These are phyloP conservation scores for Thozetella sp. DNA, from an alignment of 495 filamentous ascomycete species.

Conservation along the genomic window DNA sequence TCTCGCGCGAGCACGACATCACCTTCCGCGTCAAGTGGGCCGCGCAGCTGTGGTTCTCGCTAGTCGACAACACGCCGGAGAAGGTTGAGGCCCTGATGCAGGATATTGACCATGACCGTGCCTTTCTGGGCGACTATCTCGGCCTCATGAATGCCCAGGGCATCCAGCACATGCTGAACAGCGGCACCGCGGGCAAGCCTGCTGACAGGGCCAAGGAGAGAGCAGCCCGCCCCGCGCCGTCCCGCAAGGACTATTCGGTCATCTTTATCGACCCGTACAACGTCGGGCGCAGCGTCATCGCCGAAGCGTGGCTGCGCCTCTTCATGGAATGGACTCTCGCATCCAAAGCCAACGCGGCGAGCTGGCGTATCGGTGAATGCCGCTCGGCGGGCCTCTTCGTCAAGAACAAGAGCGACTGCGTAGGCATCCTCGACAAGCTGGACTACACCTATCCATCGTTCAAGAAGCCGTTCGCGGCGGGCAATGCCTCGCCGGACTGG, in stretches of 20 bases:
- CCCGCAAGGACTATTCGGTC: conserved; percentile 13
- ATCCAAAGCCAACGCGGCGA: neutral
- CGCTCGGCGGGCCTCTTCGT: conserved; percentile 26
- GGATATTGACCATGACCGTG: conserved; percentile 17
- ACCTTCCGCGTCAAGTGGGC: conserved; percentile 16
- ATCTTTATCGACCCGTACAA: conserved; percentile 27
- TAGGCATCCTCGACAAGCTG: conserved; percentile 12
- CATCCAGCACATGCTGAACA: neutral
- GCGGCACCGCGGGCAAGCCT: neutral
- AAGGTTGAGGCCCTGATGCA: conserved; percentile 24
- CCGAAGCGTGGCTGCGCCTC: conserved; percentile 18
- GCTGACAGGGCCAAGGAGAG: neutral
- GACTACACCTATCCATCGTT: conserved; percentile 16
- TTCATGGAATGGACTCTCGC: conserved; percentile 10
- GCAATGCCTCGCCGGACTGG: conserved; percentile 5
- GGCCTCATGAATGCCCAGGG: conserved; percentile 10
- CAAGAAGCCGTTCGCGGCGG: conserved; percentile 7
- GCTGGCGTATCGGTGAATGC: conserved; percentile 17
- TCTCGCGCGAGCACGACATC: conserved; percentile 17
- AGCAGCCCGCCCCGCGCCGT: conserved; percentile 3
- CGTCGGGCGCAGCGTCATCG: conserved; percentile 14
- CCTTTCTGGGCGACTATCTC: conserved; percentile 13
- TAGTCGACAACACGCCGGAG: conserved; percentile 21
- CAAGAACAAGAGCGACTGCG: conserved; percentile 6
- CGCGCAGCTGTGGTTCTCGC: conserved; percentile 17